Base-by-base conservation (phyloP, 768 basidiomycete species). In the Porpolomopsis calyptriformis region DNA sequence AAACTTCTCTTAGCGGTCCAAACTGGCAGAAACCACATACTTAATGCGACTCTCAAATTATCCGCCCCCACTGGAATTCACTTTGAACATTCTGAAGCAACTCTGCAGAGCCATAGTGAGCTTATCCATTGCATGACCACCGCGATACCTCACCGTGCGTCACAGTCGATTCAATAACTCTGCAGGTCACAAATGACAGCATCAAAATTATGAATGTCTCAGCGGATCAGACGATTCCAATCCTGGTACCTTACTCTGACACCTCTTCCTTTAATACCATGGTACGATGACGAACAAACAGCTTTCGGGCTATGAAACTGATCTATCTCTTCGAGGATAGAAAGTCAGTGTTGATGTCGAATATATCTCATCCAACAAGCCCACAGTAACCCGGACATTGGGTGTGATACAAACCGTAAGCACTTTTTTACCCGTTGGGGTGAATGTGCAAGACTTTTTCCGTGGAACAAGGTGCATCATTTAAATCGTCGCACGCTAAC, bases 391-490 rank as follows among this genome's bases (percentile, higher is more conserved):
- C 12, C 74, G 90, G 29, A 73, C 61, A 4, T 60, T 88, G 22
- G 68, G 66, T 31, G 67, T 76, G 24, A 70, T 74, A 10, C 72
- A 76, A 47, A 61, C 71, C 2, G 68, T 93, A 3, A 69, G 74
- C 11, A 79, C 83, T 5, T 73, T 83, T 0, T 69, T 97, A 3
- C 93, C 94, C 0, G 70, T 99, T 36, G 78, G 85, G 2, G 86
- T 97, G 48, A 96, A 93, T 48, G 94, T 98, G 0, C 87, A 97
- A 63, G 96, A 99, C 60, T 93, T 90, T 63, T 97, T 98, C 70
- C 79, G 94, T 18, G 83, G 84, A 22, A 70, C 77, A 46, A 81
- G 79, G 94, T 91, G n/a, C n/a, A 29, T 36, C 45, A 33, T 7
- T 26, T 48, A 2, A 33, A 25, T 19, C 16, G 14, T 7, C 20